These are phyloP conservation scores for Colletotrichum incanum DNA, from an alignment of 2,329 filamentous ascomycete species.

Conservation along the genomic window DNA sequence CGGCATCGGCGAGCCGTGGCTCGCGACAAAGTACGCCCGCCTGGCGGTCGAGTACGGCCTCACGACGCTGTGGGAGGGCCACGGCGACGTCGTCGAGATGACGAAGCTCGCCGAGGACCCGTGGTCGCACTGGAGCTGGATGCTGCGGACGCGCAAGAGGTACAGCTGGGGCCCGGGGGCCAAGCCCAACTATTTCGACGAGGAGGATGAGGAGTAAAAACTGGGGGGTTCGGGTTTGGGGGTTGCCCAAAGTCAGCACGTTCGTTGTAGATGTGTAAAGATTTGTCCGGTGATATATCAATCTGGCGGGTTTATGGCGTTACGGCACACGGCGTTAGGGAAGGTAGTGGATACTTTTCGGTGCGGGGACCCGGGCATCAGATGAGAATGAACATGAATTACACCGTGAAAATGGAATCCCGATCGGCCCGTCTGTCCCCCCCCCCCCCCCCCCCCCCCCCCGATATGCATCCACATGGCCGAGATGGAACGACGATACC, in stretches of 20 bases:
- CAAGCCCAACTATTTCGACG: conserved; percentile 28
- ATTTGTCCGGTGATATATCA: neutral
- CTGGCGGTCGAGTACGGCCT: conserved; percentile 57
- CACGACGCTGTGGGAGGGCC: conserved; percentile 35
- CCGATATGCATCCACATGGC: neutral
- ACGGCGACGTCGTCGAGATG: conserved; percentile 55
- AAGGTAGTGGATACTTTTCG: neutral
- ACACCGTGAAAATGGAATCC: no score
- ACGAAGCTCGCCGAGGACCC: conserved; percentile 52
- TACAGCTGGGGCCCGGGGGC: conserved; percentile 49
- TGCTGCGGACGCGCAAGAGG: conserved; percentile 52
- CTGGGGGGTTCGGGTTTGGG: no score
- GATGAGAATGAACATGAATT: no score
- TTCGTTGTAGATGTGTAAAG: neutral
- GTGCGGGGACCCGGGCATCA: no score
- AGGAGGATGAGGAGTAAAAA: conserved; percentile 43
- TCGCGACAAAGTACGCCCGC: conserved; percentile 55
- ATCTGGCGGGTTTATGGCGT: neutral
- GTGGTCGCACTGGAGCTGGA: conserved; percentile 59
- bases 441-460: no score
- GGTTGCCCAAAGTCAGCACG: neutral
- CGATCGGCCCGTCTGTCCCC: no score
- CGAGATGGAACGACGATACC: neutral
- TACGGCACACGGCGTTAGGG: conserved; percentile 1
- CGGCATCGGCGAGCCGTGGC: conserved; percentile 57